Base-by-base conservation (phyloP, 2,329 filamentous ascomycete genomes). In the Cladosporium sp. region DNA sequence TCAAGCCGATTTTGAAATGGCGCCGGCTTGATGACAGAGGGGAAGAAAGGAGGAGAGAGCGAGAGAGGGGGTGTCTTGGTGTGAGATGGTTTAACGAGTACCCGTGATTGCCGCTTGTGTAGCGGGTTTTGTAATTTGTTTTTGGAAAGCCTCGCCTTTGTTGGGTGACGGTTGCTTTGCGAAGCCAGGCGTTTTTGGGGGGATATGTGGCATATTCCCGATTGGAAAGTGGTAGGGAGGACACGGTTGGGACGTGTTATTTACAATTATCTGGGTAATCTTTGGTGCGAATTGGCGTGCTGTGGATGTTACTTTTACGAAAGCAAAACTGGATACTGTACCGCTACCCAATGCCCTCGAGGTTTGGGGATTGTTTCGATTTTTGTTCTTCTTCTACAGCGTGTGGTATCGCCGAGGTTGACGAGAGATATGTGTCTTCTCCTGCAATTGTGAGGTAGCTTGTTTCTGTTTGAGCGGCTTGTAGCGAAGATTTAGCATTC, bases 1-100 rank as follows among this genome's bases (percentile, higher is more conserved):
- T 43, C 54, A 59, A 32, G 49, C 60, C 32, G 60, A 63, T 11
- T 61, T 68, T 26, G 65, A 65, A 2, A 68, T 69, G 68, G 65
- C 68, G 28, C 66, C 67, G 48, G 57, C 65, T 28, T 66, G 43
- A 59, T 49, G 21, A 34, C 5, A 11, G 21, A 6, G 21, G 39
- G 56, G 3, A 5, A 28, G 16, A 7, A 13, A 25, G 48, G 18
- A 28, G 48, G 28, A 5, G 48, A 51, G n/a, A 5, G 25, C 14
- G 48, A 18, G 23, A 51, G 6, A n/a, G n/a, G n/a, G n/a, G n/a
- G n/a, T n/a, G n/a, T n/a, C n/a, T n/a, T n/a, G n/a, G 46, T 6
- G 4, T 18, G 34, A 10, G 34, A 16, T 6, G 34, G 11, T 46
- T 10, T 4, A 13, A 46, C 39, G 39, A 21, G 39, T 21, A 21